These are phyloP conservation scores for Fusarium sp. DNA, from an alignment of 2,329 filamentous ascomycete genomes.

Conservation along the genomic window DNA sequence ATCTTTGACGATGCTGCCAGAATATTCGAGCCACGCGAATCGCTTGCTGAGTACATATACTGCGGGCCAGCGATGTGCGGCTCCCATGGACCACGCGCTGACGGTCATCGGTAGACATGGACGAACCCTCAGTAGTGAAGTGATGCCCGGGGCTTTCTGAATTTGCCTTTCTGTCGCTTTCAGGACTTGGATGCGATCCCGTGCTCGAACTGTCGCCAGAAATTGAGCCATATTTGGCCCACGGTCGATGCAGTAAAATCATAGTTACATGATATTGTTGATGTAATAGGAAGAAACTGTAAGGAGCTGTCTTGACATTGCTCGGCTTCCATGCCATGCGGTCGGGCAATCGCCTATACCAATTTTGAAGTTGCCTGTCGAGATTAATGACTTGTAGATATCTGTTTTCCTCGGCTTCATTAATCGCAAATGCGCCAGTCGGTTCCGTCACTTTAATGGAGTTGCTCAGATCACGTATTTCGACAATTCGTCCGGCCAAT, in stretches of 20 bases:
- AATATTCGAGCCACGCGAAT: slow-evolving; percentile 64
- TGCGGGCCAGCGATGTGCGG: slow-evolving; percentile 59
- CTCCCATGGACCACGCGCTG: slow-evolving; percentile 52
- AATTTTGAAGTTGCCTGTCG: slow-evolving; percentile 64
- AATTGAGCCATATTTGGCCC: slow-evolving; percentile 61
- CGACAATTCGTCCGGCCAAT: slow-evolving; percentile 62
- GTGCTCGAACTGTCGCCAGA: slow-evolving; percentile 45
- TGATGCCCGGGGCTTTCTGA: slow-evolving; percentile 28
- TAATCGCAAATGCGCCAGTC: slow-evolving; percentile 44
- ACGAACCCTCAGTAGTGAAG: slow-evolving; percentile 32
- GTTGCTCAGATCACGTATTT: slow-evolving; percentile 52
- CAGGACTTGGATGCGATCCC: slow-evolving; percentile 48
- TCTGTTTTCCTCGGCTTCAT: slow-evolving; percentile 55
- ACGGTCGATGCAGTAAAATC: slow-evolving; percentile 64
- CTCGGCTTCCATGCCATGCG: slow-evolving; percentile 59
- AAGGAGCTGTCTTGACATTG: slow-evolving; percentile 61
- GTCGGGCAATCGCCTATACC: slow-evolving; percentile 63
- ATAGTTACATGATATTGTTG: slow-evolving; percentile 65
- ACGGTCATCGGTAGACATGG: slow-evolving; percentile 46
- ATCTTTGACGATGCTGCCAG: slow-evolving; percentile 64
- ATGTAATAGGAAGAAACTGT: slow-evolving; percentile 64
- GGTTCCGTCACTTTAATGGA: slow-evolving; percentile 48
- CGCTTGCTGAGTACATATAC: slow-evolving; percentile 65
- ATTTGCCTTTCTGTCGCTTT: slow-evolving; percentile 33
- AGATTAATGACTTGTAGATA: slow-evolving; percentile 62